A percentile compares a stretch with the other conserved stretches of the same genome.
phyloP scores from a whole-genome alignment of 1,139 yeast species.

The Candida sp. region DNA sequence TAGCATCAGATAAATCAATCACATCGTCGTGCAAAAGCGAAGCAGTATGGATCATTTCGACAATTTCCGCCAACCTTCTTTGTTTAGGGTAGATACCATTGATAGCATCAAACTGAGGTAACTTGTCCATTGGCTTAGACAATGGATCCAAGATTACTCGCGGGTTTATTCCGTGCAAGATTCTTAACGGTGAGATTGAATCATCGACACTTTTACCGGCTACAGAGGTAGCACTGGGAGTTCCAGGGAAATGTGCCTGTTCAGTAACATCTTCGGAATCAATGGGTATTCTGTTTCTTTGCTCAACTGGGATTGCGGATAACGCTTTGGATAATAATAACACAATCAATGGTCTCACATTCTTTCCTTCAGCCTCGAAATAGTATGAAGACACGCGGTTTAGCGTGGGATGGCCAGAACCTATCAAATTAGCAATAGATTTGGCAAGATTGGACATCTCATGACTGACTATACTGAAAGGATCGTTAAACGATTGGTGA shows the following conservation, averaged over 20 bases:
- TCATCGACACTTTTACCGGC: conserved; percentile 56
- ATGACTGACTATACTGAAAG: conserved; percentile 87
- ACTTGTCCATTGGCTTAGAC: conserved; percentile 72
- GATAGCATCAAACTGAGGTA: conserved; percentile 57
- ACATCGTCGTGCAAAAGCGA: conserved; percentile 97
- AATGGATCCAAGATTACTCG: conserved; percentile 75
- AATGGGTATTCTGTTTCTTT: conserved; percentile 61
- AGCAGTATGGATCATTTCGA: conserved; percentile 98
- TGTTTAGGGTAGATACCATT: conserved; percentile 90
- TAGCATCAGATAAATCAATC: conserved; percentile 85
- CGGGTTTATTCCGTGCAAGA: conserved; percentile 89
- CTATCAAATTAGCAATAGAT: conserved; percentile 82
- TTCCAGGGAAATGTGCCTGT: conserved; percentile 56
- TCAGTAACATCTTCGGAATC: conserved; percentile 64
- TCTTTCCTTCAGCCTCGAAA: conserved; percentile 95
- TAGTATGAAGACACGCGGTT: conserved; percentile 90
- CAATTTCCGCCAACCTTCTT: conserved; percentile 92
- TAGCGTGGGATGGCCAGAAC: conserved; percentile 90
- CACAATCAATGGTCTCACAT: conserved; percentile 89
- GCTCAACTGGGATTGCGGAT: conserved; percentile 66
- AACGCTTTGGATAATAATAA: conserved; percentile 79
- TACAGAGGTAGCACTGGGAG: conserved; percentile 41
- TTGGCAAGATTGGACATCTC: conserved; percentile 91
- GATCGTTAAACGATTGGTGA: conserved; percentile 58
- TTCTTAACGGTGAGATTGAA: conserved; percentile 73